Base-by-base conservation (phyloP, 495 filamentous ascomycete species). In the Venustampulla echinocandica region DNA sequence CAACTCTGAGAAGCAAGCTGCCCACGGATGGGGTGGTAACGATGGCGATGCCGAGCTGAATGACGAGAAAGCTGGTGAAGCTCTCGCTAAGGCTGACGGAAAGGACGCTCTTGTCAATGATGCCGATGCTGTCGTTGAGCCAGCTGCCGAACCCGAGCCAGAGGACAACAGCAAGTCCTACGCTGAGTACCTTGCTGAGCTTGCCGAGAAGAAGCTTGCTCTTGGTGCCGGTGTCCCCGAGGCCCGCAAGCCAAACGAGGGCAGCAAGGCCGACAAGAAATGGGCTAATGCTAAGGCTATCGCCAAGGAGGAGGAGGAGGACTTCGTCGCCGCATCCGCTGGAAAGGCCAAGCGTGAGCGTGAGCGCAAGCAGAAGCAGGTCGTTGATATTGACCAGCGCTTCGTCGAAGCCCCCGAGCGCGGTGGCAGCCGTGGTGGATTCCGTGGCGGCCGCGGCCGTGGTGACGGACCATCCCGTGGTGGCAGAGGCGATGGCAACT, bases 1-100 rank as follows among this genome's bases (percentile, higher is more conserved):
- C 55, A 89, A 93, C 56, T 84, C 89, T 59, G 85, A 87, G 60
- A 98, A 97, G 80, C 85, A 94, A 70, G 82, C 86, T 58, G 80
- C 77, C 61, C 85, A 87, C 61, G 84, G 86, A 52, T 98, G 92
- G 92, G 92, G 89, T 58, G 82, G 72, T 61, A 74, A 74, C 45
- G 81, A 81, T 60, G 92, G 89, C 62, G 69, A 79, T 22, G 83
- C 78, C 58, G 84, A 89, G 67, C 82, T 79, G 67, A 81, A 82
- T 52, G 93, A 96, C 57, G 92, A 96, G 75, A 74, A 84, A 59
- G 87, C 81, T 53, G 92, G 79, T 49, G 87, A 88, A 59, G 80
- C 78, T 51, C 90, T 94, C 54, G 92, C 92, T 53, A 75, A 87
- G 66, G 69, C 74, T 30, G 90, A 95, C 52, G 75, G 85, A 63